phyloP scores from a whole-genome alignment of 2,329 filamentous ascomycete species.

The Curvularia sp. region DNA sequence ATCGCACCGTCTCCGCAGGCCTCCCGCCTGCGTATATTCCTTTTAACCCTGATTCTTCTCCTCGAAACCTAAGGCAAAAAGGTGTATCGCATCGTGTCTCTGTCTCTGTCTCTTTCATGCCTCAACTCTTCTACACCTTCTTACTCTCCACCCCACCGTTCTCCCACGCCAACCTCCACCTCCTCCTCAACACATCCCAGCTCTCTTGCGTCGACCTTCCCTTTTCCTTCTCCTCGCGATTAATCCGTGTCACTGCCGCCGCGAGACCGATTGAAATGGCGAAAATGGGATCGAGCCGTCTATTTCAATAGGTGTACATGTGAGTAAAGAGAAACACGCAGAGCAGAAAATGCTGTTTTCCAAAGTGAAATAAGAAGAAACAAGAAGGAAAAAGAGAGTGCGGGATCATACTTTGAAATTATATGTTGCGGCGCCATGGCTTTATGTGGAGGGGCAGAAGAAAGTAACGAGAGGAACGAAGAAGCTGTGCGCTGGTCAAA shows the following conservation, averaged over 20 bases:
- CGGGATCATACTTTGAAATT: slow-evolving; percentile 54
- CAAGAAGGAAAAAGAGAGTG: neutral
- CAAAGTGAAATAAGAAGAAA: neutral
- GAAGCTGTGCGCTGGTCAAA: neutral
- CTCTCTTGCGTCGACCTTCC: slow-evolving; percentile 51
- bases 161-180: slow-evolving; percentile 45
- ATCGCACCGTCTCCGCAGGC: neutral
- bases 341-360: neutral
- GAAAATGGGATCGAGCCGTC: slow-evolving; percentile 59
- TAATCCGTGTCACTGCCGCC: slow-evolving; percentile 52
- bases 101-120: slow-evolving; percentile 14
- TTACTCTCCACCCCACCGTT: neutral
- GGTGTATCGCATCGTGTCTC: too few relatives aligned
- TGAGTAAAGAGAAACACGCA: neutral
- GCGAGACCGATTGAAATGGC: slow-evolving; percentile 57
- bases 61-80: neutral
- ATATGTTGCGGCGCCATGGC: slow-evolving; percentile 51
- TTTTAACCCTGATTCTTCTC: neutral
- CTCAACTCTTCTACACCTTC: neutral
- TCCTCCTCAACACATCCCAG: slow-evolving; percentile 52
- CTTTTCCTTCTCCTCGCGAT: slow-evolving; percentile 59
- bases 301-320: slow-evolving; percentile 24
- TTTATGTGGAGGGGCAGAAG: neutral
- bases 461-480: neutral
- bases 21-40: neutral